Base-by-base conservation (phyloP, 106 monocot genomes). In the Dendrobium chrysotoxum region DNA sequence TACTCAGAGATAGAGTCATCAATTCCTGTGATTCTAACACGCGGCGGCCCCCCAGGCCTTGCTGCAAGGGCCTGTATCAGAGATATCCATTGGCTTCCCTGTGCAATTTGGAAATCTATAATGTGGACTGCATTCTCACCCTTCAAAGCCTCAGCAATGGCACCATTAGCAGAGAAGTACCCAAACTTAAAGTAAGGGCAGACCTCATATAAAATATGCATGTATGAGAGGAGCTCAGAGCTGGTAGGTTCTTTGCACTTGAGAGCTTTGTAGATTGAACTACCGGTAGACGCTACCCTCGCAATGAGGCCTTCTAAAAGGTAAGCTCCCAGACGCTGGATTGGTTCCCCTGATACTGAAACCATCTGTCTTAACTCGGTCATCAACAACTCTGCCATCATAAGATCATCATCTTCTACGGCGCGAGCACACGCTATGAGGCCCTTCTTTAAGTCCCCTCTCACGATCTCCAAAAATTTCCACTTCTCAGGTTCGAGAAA, bases 131-230 rank as follows among this genome's bases (percentile, higher is more conserved):
- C 83, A 65, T 88, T 78, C 65, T 92, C 93, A 35, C 81, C 89
- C 78, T 89, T 94, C 46, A 97, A 53, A 58, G 89, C 92, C 79
- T 97, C 96, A 21, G 92, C 96, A 65, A 97, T 97, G 11, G 94
- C 96, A 23, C 96, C 96, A 81, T 97, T 97, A 39, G 96, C 93
- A 75, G 96, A 93, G 84, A 96, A 87, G 80, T 93, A 96, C 7
- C 90, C 96, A 54, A 96, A 96, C 82, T 96, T 96, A 79, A 91
- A 93, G 85, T 93, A 96, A 5, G 96, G 96, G 76, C 96, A 96
- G 28, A 82, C 91, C 78, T 96, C 91, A 79, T 91, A 96, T 10
- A 96, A 87, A n/a, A 91, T 76, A 47, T 92, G 92, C 96, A 96
- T 96, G 81, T 96, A 96, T 8, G 96, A 96, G 45, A 96, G 90